Evolutionary conservation across 495 filamentous ascomycete genomes (phyloP), one percentile per base, ranked within the genome.

Genomic region (Pyronema omphalodes): DNA sequence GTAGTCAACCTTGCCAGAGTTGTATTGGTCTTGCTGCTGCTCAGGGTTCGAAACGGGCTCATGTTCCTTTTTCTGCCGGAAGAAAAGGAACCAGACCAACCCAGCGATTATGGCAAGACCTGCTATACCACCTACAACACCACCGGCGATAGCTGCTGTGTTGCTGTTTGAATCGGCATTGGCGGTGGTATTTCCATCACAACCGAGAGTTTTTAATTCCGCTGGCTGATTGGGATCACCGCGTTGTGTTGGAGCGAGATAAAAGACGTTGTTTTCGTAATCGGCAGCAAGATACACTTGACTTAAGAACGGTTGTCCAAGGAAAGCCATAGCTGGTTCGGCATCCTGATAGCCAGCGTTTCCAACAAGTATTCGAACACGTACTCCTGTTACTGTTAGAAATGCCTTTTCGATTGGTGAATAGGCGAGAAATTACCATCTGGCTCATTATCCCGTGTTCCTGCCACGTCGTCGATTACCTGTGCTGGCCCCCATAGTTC

Each of bases 241-340:
- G 6, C 60, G 56, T 1, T 57, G 52, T 0, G 41, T 53, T 15
- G 49, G 48, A 9, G 61, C 61, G 4, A 63, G 23, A 7, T 52
- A 55, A 48, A 63, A 63, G 3, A 53, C 17, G 0, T 45, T 52
- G 3, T 50, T 55, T 36, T 56, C 56, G 36, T 63, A 63, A 47
- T 63, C 57, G 7, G 63, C 61, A 4, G 52, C 51, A 35, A 63
- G 57, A 44, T 63, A 63, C n/a, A 59, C 60, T 15, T 63, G 57
- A 2, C 60, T 63, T 15, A 63, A 51, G 51, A 63, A 63, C 11
- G 61, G 61, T 4, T 47, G 60, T 12, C 61, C 61, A 12, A 63
- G 44, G 53, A 62, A 63, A 7, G 61, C 50, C 1, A 63, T 36
- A 29, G 53, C 55, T 6, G 61, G 56, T 8, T 62, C 60, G 8